Base-by-base conservation (phyloP, 2,329 filamentous ascomycete genomes). In the Apiospora sp. region DNA sequence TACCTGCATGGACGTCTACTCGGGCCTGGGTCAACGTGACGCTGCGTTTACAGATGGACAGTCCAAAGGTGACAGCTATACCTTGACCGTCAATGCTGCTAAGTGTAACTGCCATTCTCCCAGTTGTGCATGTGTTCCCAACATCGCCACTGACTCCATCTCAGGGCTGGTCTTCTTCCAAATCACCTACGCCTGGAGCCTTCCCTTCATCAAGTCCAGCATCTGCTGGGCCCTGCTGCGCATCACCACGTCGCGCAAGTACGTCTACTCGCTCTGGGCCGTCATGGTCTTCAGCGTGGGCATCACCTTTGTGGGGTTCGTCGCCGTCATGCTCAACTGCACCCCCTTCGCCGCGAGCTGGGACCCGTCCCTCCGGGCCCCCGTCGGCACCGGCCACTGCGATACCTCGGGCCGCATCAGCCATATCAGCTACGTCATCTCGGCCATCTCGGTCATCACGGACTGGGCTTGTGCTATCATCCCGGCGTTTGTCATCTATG, bases 191-290 rank as follows among this genome's bases (percentile, higher is more conserved):
- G 44, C 73, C 19, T 61, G 68, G 46, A 73, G 70, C 44, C 48
- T 75, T 10, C 73, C 73, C 1, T 75, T 74, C 34, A 73, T 77
- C 74, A 77, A 76, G 68, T 24, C 68, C 27, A 75, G 74, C 54
- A 73, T 77, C 43, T 75, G 76, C 69, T 69, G 72, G 46, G 73
- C 75, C 44, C 74, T 77, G 14, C 43, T 77, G 22, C 73, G 76
- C 14, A 73, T 77, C 67, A 72, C 75, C 19, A 58, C 34, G n/a
- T 41, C 70, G 14, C 75, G 73, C 70, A 72, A 69, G 51, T 76
- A 74, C 48, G 71, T 72, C 3, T 72, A 75, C 22, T 74, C 75
- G 16, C 22, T 77, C 16, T 76, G 76, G 76, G 7, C 58, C 16
- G 49, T 75, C 41, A 75, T 77, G 27, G 22, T 71, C 37, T n/a